Evolutionary conservation across 768 basidiomycete genomes (phyloP), one percentile per base, ranked within the genome.

Genomic region (Paxillus rubicundulus): DNA sequence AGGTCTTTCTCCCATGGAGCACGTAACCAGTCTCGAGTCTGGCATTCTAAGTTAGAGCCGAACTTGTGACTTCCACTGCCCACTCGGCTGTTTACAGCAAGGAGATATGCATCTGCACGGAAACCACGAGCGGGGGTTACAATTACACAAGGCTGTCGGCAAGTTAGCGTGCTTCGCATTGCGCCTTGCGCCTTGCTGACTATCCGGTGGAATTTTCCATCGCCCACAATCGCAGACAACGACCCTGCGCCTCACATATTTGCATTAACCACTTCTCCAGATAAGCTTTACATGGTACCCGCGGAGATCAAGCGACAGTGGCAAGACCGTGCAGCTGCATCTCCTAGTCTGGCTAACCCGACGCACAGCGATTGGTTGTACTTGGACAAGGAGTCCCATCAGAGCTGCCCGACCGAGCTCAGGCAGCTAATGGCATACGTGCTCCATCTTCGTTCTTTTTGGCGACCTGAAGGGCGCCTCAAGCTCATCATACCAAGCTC

Each of bases 381-480:
- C 16, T 45, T 59, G 32, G 28, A 46, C 56, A 41, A 17, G 44
- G 30, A 21, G 8, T 47, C 55, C 16, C 57, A 61, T 2, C 49
- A 57, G 50, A 51, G 51, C 32, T 55, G 53, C 44, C 53, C 52
- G 9, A 53, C 45, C 40, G 61, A 59, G 42, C 54, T 61, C 54
- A 47, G 55, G 30, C 59, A 54, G 37, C 24, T 45, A 13, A 30
- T 68, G 28, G 48, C 57, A 17, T 68, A 68, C 56, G 44, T 59
- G 30, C 48, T 44, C 37, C 57, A 54, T 48, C 66, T 67, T 20
- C 59, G 64, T 27, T 54, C 63, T 18, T 32, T 24, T 38, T 67
- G 65, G 65, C 54, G 30, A 38, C 58, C 61, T 4, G 42, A 57
- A 38, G 52, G 45, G 47, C 38, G 44, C 9, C 30, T 53, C 47